Evolutionary conservation across 2,329 filamentous ascomycete species (phyloP), one percentile per base, ranked within the genome.

Genomic region (Teratosphaeria gauchensis): DNA sequence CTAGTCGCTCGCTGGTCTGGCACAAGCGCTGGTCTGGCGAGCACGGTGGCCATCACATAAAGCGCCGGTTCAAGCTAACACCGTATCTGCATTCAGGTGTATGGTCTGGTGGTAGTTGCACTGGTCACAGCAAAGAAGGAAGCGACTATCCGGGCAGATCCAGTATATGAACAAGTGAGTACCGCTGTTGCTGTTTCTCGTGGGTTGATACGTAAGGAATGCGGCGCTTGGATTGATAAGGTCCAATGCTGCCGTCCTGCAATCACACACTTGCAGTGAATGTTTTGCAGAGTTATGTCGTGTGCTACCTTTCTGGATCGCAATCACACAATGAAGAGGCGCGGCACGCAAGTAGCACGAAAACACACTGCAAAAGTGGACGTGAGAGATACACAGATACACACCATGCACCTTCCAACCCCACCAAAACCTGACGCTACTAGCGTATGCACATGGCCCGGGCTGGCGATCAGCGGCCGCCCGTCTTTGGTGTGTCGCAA

Each of bases 31-130:
- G 60, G 60, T 38, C 58, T 56, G 19, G 58, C 56, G 33, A 74
- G 72, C 55, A 74, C 68, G 60, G 76, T 72, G 59, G 76, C 75
- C 76, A 78, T 78, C 35, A 58, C 58, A 60, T 59, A 6, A 48
- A 54, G 32, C 52, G 19, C 24, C 19, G 52, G 28, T 31, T 19
- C 3, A 53, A 8, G 42, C 42, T 48, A 6, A n/a, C 5, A 48
- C 16, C 16, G 42, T 21, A 11, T 48, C n/a, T 48, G 42, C 42
- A 48, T 48, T 21, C 42, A 48, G 19, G n/a, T 21, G 5, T n/a
- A 9, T 48, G 14, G 35, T n/a, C 19, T 7, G 42, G n/a, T 19
- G 42, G n/a, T 9, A 48, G 16, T 48, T 21, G 19, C 16, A 48
- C n/a, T n/a, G n/a, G 42, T 48, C 21, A 48, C 19, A 48, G 42